These are phyloP conservation scores for Skeletonema potamos DNA, from an alignment of 108 stramenopile genomes.

Conservation along the genomic window DNA sequence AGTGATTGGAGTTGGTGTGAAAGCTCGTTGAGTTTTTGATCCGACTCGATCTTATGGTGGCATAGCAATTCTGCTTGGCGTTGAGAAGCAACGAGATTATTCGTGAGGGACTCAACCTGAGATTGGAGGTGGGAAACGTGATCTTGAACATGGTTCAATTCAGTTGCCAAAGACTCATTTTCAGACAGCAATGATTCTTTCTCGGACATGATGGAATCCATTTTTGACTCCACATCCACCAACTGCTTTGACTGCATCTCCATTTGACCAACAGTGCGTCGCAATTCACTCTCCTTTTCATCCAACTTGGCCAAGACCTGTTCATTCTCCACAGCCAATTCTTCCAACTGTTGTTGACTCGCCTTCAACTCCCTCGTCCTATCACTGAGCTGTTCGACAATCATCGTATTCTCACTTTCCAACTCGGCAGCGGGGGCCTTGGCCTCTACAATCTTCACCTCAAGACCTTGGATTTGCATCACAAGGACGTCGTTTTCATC, in stretches of 20 bases:
- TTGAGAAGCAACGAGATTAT: constrained; percentile 21
- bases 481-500: not conserved
- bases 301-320: constrained; percentile 16
- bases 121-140: constrained; percentile 8
- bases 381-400: not conserved
- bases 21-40: constrained; percentile 18
- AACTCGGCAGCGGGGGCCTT: constrained; percentile 8
- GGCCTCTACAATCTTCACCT: constrained; percentile 17
- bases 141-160: constrained; percentile 18
- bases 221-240: not conserved
- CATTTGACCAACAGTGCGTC: not conserved
- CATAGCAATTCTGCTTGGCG: constrained; percentile 14
- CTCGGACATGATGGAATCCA: not conserved
- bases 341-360: constrained; percentile 13
- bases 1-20: constrained; percentile 26
- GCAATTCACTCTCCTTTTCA: constrained; percentile 4
- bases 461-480: not conserved
- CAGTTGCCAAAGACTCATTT: constrained; percentile 33
- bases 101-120: constrained; percentile 1
- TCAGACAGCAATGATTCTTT: constrained; percentile 4
- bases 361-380: constrained; percentile 5
- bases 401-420: constrained; percentile 10
- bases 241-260: not conserved
- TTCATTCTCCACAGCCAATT: constrained; percentile 32
- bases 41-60: constrained; percentile 8